These are phyloP conservation scores for Batkoa obscura DNA, from an alignment of 371 early-diverging fungal species.

Conservation along the genomic window DNA sequence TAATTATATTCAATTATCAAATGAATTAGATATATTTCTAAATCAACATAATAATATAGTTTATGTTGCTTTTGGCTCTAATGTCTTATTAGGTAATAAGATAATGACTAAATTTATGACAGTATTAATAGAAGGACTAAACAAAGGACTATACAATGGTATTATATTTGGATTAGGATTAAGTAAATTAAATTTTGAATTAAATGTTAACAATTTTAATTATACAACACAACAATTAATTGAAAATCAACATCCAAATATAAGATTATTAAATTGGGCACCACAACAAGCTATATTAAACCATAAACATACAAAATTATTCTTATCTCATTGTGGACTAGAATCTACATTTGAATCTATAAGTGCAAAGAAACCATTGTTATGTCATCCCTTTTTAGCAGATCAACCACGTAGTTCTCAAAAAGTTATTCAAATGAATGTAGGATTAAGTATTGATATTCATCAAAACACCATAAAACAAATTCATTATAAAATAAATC, in stretches of 20 bases:
- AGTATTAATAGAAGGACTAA: background rate
- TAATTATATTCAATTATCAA: background rate
- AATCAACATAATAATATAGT: background rate
- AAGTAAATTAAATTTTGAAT: background rate
- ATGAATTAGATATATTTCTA: background rate
- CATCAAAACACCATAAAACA: no score
- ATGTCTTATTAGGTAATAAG: background rate
- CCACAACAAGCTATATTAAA: background rate
- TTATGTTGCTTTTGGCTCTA: conserved; percentile 2
- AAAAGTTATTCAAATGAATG: background rate
- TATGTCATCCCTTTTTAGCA: background rate
- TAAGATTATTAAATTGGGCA: background rate
- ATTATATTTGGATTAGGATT: background rate
- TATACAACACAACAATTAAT: background rate
- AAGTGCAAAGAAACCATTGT: background rate
- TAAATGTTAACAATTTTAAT: background rate
- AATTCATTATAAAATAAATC: no score
- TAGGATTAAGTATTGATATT: no score
- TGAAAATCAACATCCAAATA: background rate
- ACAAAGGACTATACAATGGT: background rate
- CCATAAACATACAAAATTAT: background rate
- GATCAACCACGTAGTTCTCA: background rate
- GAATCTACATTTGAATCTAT: background rate
- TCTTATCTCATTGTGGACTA: background rate
- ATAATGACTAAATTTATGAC: background rate